Conservation (phyloP, 345 rosid species). For the Streptanthus diversifolius region DNA sequence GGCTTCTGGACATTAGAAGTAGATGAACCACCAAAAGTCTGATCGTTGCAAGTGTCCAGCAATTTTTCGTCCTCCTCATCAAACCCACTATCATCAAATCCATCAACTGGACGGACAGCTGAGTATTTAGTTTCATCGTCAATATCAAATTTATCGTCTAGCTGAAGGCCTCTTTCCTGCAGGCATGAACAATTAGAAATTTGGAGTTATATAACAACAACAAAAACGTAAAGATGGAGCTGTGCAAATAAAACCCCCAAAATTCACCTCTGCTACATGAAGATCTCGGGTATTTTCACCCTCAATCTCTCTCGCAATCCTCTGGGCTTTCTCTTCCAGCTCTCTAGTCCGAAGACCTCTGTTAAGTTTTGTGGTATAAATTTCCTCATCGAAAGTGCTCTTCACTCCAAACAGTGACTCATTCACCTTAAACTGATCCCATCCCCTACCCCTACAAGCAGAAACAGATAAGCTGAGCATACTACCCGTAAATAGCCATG, state of each 20-base stretch:
- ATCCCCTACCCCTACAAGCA: slow-evolving; percentile 58
- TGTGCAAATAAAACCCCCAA: slow-evolving; percentile 10
- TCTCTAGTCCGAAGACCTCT: slow-evolving; percentile 59
- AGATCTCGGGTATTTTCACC: slow-evolving; percentile 78
- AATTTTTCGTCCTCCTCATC: slow-evolving; percentile 61
- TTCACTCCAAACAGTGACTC: slow-evolving; percentile 73
- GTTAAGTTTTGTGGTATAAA: slow-evolving; percentile 80
- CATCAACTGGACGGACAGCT: slow-evolving; percentile 57
- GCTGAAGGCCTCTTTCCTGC: slow-evolving; percentile 84
- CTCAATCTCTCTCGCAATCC: slow-evolving; percentile 93
- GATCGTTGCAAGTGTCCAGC: slow-evolving; percentile 53
- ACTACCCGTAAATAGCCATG: slow-evolving; percentile 2
- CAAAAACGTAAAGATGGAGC: background rate
- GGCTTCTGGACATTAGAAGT: slow-evolving; percentile 39
- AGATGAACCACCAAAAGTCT: slow-evolving; percentile 58
- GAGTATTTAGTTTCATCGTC: slow-evolving; percentile 91
- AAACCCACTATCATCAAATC: slow-evolving; percentile 71
- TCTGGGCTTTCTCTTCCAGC: slow-evolving; percentile 69
- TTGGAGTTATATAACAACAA: background rate
- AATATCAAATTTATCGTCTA: slow-evolving; percentile 49
- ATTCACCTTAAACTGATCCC: slow-evolving; percentile 91
- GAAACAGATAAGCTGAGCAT: slow-evolving; percentile 14
- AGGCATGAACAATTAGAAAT: slow-evolving; percentile 11
- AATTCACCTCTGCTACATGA: slow-evolving; percentile 86
- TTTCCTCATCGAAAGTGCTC: slow-evolving; percentile 87